Base-by-base conservation (phyloP, 371 early-diverging fungal species). In the Mortierella sp. region DNA sequence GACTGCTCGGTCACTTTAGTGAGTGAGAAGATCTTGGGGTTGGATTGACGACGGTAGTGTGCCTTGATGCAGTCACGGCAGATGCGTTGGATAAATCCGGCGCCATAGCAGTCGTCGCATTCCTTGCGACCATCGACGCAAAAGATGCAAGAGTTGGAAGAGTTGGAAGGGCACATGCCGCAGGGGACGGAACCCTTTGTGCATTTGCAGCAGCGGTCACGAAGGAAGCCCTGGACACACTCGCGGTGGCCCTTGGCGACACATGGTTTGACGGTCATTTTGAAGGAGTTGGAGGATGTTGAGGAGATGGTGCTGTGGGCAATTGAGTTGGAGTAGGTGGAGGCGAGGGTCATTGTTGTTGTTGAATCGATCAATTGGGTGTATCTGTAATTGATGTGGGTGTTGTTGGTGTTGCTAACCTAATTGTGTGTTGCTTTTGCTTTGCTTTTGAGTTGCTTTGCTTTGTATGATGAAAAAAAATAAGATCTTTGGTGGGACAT, bases 21-120 rank as follows among this genome's bases (percentile, higher is more conserved):
- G 24, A 72, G 45, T 1, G 55, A 55, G 42, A 26, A 28, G 48
- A 8, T 8, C 13, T 45, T 73, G 52, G 55, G 31, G 45, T 55
- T 55, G 3, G 28, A 26, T 48, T 80, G 83, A 45, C 73, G 73
- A 8, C 80, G 80, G 76, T 84, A 80, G 28, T 84, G 84, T 31
- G 74, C 76, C 28, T 76, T 74, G 63, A 84, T 75, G 73, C 84
- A 84, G 60, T 80, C 80, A 26, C 73, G 80, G 72, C 84, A 84
- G 75, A 84, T 80, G 38, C 84, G 80, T 45, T 80, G 84, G 42
- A 78, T 71, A 38, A 71, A 80, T 14, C 84, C 84, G 4, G 80
- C 57, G 16, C 84, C 84, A 21, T 75, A 84, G 71, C 84, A 84
- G 38, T 84, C 81, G 47, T 70, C 63, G 44, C 84, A 84, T 44